Evolutionary conservation across 163 green algal genomes (phyloP), one percentile per base, ranked within the genome.

Genomic region (Scenedesmus sp.): DNA sequence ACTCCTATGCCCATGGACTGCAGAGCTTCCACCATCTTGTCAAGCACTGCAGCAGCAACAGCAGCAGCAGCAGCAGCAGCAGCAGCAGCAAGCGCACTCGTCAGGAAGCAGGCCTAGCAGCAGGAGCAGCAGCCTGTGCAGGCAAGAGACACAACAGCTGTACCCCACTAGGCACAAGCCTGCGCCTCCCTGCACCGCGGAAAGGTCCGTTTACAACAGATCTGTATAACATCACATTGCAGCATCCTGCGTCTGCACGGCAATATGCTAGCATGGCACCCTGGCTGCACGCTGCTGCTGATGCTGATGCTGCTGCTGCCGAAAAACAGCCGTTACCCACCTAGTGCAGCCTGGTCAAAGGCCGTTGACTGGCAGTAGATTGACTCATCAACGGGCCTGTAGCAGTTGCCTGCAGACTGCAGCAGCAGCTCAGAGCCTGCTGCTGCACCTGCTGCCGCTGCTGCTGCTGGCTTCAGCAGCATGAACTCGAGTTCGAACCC

Each of bases 401-500:
- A 94, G 4, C 52, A 26, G 13, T 12, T 66, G 66, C 26, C 62
- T 26, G 64, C 64, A 8, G 20, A 15, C 26, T 46, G 57, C 59
- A 83, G 46, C 13, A 73, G 4, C 59, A 73, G 0, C 3, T 54
- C 56, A 34, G 20, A 67, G 6, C 9, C 52, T 76, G 16, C 18
- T 23, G 18, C 10, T 60, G 62, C 84, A 26, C 18, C 46, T 59
- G 77, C 16, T 12, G 46, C 10, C 15, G 52, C 62, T 10, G 59
- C 74, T 20, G n/a, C 52, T 10, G 34, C 89, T 62, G 84, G 66
- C 59, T 92, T 90, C 52, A 97, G 83, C 64, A 97, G 87, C 56
- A 94, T 79, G 77, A 97, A 97, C 91, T 97, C 96, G 6, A 94
- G 77, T 91, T 97, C 96, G 66, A 97, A 96, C 3, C 96, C 96